phyloP scores from a whole-genome alignment of 176 grass and related monocot species.

The Cenchrus purpureus region DNA sequence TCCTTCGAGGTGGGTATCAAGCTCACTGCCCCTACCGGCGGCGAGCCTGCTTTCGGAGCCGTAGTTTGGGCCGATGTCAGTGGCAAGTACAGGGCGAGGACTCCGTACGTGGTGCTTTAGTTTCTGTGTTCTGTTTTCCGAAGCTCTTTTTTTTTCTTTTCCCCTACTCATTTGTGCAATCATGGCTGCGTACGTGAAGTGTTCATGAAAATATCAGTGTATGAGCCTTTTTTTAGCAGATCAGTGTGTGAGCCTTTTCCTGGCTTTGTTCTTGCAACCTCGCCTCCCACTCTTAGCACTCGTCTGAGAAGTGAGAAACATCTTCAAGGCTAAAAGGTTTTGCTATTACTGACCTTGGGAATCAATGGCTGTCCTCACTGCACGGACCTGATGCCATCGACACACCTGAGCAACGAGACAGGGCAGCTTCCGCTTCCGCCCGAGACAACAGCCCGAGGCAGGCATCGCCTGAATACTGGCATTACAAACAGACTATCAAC shows the following conservation, averaged over 20 bases:
- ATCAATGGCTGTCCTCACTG: neutral
- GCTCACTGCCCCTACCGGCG: slow-evolving; percentile 26
- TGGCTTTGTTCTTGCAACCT: neutral
- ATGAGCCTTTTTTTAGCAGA: too few relatives aligned
- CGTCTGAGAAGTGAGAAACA: neutral
- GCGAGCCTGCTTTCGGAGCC: slow-evolving; percentile 31
- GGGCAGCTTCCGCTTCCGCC: neutral
- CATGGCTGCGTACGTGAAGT: neutral
- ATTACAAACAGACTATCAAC: neutral
- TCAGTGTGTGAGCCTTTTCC: neutral
- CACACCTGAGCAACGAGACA: neutral
- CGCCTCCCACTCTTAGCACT: neutral
- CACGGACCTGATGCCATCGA: neutral
- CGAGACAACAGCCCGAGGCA: neutral
- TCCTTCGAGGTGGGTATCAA: slow-evolving; percentile 44
- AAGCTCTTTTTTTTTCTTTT: neutral
- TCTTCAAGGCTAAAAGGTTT: too few relatives aligned
- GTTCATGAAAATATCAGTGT: neutral
- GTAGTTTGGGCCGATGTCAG: slow-evolving; percentile 44
- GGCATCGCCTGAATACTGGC: neutral
- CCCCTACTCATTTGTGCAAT: neutral
- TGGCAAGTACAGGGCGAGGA: slow-evolving; percentile 43
- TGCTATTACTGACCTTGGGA: neutral
- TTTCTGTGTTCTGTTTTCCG: neutral
- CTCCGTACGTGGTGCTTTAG: slow-evolving; percentile 46